phyloP scores from a whole-genome alignment of 768 basidiomycete species.

The Saitozyma sp. region DNA sequence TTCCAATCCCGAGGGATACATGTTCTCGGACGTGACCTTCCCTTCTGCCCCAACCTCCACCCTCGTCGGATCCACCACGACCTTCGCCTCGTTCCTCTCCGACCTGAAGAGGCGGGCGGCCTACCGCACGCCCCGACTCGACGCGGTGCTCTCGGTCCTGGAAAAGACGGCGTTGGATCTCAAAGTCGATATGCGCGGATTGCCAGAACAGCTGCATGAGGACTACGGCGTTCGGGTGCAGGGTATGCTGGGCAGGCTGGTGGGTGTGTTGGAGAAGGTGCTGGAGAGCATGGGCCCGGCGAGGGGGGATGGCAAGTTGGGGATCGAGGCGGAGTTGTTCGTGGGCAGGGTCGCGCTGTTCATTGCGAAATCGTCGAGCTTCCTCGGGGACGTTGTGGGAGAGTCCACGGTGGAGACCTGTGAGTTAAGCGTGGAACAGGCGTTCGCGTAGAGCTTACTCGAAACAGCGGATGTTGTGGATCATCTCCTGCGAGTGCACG shows the following conservation, averaged over 20 bases:
- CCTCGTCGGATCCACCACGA: slow-evolving; percentile 17
- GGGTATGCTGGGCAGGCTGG: slow-evolving; percentile 10
- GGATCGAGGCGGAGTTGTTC: slow-evolving; percentile 23
- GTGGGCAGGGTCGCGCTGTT: slow-evolving; percentile 38
- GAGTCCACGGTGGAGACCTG: slow-evolving; percentile 12
- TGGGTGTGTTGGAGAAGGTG: slow-evolving; percentile 13
- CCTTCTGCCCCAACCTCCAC: slow-evolving; percentile 26
- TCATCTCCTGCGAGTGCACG: slow-evolving; percentile 19
- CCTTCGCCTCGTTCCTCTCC: slow-evolving; percentile 26
- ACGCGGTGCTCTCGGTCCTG: slow-evolving; percentile 19
- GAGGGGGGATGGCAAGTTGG: slow-evolving; percentile 12
- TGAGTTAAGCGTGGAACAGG: slow-evolving; percentile 12
- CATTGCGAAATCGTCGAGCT: slow-evolving; percentile 18
- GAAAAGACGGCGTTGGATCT: slow-evolving; percentile 28
- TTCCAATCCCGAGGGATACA: slow-evolving; percentile 20
- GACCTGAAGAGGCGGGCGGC: slow-evolving; percentile 20
- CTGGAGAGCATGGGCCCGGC: slow-evolving; percentile 14
- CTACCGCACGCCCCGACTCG: slow-evolving; percentile 34
- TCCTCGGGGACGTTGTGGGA: slow-evolving; percentile 23
- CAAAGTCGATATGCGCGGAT: slow-evolving; percentile 23
- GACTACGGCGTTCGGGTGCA: slow-evolving; percentile 13
- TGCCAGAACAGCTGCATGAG: slow-evolving; percentile 18
- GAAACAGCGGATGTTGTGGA: not conserved
- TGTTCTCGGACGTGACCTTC: slow-evolving; percentile 36
- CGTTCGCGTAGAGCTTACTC: slow-evolving; percentile 1